Conservation (phyloP, 495 filamentous ascomycete species). For the Podospora fimiseda region DNA sequence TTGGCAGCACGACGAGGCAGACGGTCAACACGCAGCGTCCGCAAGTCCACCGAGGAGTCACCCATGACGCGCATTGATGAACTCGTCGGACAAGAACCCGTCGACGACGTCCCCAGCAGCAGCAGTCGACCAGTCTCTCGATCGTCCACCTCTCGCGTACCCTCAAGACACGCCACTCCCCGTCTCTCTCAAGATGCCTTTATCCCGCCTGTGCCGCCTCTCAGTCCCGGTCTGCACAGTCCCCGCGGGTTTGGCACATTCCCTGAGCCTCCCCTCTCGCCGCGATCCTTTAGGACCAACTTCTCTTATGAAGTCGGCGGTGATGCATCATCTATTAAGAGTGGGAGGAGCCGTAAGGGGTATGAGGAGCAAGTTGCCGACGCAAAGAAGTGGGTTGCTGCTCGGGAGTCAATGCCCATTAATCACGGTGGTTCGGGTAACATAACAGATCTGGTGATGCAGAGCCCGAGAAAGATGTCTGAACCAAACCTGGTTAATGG, state of each 20-base stretch:
- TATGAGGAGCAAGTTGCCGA: slow-evolving; percentile 14
- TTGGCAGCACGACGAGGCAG: slow-evolving; percentile 4
- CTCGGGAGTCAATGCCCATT: slow-evolving; percentile 9
- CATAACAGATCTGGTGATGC: not conserved
- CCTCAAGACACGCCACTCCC: not conserved
- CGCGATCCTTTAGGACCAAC: not conserved
- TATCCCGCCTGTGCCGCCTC: not conserved
- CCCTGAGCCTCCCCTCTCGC: not conserved
- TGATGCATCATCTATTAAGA: not conserved
- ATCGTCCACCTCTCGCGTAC: not conserved
- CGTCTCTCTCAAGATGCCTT: not conserved
- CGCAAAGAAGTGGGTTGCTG: slow-evolving; percentile 13
- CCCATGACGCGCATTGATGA: slow-evolving; percentile 20
- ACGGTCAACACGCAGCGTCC: not conserved
- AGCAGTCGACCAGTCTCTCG: not conserved
- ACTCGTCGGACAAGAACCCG: not conserved
- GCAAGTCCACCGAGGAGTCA: slow-evolving; percentile 12
- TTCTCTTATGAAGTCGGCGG: not conserved
- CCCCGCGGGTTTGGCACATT: not conserved
- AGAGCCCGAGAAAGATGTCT: slow-evolving; percentile 3
- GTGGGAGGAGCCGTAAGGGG: not conserved
- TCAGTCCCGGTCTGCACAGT: not conserved
- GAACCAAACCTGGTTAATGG: slow-evolving; percentile 2
- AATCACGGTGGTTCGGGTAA: not conserved
- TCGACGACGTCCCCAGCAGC: not conserved